phyloP scores from a whole-genome alignment of 352 stramenopile species.

The Elongisporangium anandrum region DNA sequence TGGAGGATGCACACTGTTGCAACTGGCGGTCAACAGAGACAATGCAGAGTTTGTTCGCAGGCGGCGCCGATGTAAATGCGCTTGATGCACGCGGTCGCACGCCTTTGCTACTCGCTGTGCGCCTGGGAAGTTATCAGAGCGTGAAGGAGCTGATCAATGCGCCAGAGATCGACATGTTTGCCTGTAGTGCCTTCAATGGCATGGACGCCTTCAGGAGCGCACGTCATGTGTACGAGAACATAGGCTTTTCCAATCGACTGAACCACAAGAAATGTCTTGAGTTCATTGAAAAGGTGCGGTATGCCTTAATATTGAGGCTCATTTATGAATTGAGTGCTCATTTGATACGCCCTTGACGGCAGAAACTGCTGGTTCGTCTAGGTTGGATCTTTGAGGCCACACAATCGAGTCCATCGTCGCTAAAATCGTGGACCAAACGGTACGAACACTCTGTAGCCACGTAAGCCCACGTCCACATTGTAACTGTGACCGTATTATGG shows the following conservation, averaged over 20 bases:
- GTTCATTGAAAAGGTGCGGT: background rate
- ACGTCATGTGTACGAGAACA: background rate
- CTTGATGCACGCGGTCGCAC: constrained; percentile 59
- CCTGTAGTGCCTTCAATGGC: background rate
- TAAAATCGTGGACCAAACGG: background rate
- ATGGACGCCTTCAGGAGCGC: background rate
- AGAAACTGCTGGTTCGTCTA: background rate
- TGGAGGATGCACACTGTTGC: constrained; percentile 43
- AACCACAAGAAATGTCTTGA: background rate
- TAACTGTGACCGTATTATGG: no score
- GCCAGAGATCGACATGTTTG: background rate
- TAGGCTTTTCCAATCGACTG: background rate
- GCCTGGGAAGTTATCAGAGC: background rate
- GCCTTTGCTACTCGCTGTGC: constrained; percentile 34
- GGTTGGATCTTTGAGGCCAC: background rate
- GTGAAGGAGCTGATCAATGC: background rate
- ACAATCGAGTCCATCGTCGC: no score
- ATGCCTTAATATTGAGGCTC: no score
- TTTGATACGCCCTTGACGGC: background rate
- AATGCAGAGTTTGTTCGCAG: constrained; percentile 39
- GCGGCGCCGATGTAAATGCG: constrained; percentile 47
- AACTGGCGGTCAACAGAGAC: constrained; percentile 57
- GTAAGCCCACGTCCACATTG: no score
- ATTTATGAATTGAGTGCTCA: background rate
- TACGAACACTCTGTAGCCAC: background rate